Evolutionary conservation across 169 alveolate species (phyloP), one percentile per base, ranked within the genome.

Genomic region (Theileria annulata): DNA sequence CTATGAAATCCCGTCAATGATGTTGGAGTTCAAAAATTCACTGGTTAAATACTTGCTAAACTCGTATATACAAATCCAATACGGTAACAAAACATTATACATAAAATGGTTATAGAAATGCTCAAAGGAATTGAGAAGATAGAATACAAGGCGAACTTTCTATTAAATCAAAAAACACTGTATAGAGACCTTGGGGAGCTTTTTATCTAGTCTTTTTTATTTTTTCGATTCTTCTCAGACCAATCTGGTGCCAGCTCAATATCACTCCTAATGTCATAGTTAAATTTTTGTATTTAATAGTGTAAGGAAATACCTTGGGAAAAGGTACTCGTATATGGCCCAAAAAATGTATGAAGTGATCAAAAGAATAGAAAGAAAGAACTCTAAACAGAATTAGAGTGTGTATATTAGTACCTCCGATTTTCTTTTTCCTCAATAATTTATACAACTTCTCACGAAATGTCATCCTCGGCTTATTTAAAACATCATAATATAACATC

Each of bases 141-240:
- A 17, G 80, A 89, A 79, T 89, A 89, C 49, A 89, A 89, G 69
- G 77, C 85, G 47, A 89, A 89, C 75, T 89, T 84, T 72, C 74
- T 89, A 15, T 81, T 89, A 59, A 89, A 89, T 70, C 88, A 86
- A 62, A 79, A 79, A 49, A 77, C 62, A 25, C 85, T 89, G 9
- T 67, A 89, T 37, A 66, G 74, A 49, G 94, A 89, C 37, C 62
- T 67, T 25, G 88, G 85, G n/a, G 37, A 77, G 13, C 31, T 76
- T 13, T 67, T 75, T 51, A 21, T 80, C 5, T 56, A 19, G 19
- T 1, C 59, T 27, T 70, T 37, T 3, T n/a, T 27, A 19, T 49
- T 19, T 27, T 69, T 49, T n/a, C 48, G 2, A 19, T 70, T 66
- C 28, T 66, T 21, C 1, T 19, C 47, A 3, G 88, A 66, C 88